These are phyloP conservation scores for Scheffersomyces illinoinensis DNA, from an alignment of 1,139 yeast genomes.

Conservation along the genomic window DNA sequence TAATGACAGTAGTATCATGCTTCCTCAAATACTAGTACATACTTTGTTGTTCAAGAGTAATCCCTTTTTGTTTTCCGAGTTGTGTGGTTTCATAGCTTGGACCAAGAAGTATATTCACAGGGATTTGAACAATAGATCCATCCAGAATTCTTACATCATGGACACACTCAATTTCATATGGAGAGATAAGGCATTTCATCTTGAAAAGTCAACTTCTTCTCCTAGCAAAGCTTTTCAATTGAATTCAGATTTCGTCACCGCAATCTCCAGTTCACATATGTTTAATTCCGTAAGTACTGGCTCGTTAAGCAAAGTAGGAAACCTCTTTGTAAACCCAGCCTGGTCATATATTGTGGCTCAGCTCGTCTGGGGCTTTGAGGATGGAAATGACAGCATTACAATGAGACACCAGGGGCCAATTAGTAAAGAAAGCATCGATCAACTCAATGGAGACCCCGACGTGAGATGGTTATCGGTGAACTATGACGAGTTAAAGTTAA, in stretches of 20 bases:
- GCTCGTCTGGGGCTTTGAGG: constrained; percentile 51
- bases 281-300: constrained; percentile 24
- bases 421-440: constrained; percentile 29
- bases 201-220: constrained; percentile 14
- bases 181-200: constrained; percentile 52
- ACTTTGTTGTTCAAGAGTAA: constrained; percentile 36
- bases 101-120: constrained; percentile 38
- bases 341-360: constrained; percentile 49
- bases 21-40: constrained; percentile 42
- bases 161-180: constrained; percentile 64
- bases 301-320: constrained; percentile 38
- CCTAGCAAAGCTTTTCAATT: constrained; percentile 43
- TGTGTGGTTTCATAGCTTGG: constrained; percentile 50
- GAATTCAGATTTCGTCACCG: constrained; percentile 34
- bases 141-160: constrained; percentile 57
- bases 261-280: constrained; percentile 34
- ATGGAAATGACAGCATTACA: constrained; percentile 25
- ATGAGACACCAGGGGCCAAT: constrained; percentile 50
- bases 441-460: constrained; percentile 18
- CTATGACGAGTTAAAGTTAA: constrained; percentile 41
- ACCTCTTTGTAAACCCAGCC: constrained; percentile 56
- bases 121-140: constrained; percentile 25
- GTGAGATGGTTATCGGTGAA: constrained; percentile 29
- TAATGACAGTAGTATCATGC: constrained; percentile 21
- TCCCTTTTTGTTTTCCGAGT: constrained; percentile 46